Evolutionary conservation across 1,284 basidiomycete genomes (phyloP).

Genomic region (Wallemia mellicola): DNA sequence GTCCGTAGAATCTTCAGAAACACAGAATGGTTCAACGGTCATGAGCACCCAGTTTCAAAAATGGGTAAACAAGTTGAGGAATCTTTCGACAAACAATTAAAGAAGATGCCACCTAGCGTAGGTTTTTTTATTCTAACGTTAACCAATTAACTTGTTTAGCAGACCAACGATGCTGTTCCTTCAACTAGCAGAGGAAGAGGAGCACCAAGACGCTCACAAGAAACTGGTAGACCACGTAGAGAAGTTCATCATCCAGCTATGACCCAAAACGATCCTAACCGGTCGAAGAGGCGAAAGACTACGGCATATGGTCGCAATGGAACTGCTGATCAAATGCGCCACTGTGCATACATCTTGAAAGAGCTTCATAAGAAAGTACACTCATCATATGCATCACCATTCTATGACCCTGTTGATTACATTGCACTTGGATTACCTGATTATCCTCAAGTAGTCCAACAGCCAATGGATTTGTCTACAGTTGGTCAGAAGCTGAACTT

Average conservation of each 20-base stretch:
- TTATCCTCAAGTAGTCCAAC: slow-evolving; percentile 66
- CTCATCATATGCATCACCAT: slow-evolving; percentile 41
- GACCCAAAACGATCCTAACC: background rate
- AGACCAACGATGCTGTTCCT: slow-evolving; percentile 9
- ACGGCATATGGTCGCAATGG: slow-evolving; percentile 16
- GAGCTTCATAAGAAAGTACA: slow-evolving; percentile 57
- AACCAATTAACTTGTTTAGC: slow-evolving; percentile 6
- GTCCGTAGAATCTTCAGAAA: slow-evolving; percentile 67
- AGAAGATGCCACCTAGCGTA: slow-evolving; percentile 39
- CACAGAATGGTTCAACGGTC: slow-evolving; percentile 71
- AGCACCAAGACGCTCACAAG: slow-evolving; percentile 41
- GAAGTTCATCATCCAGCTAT: slow-evolving; percentile 8
- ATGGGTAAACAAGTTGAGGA: slow-evolving; percentile 58
- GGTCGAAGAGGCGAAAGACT: background rate
- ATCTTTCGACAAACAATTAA: slow-evolving; percentile 62
- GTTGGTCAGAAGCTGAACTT: slow-evolving; percentile 55
- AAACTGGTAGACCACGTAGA: slow-evolving; percentile 22
- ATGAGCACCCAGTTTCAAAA: slow-evolving; percentile 44
- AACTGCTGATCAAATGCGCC: slow-evolving; percentile 60
- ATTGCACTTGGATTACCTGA: slow-evolving; percentile 49
- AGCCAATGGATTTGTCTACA: slow-evolving; percentile 76
- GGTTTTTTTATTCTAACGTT: slow-evolving; percentile 4
- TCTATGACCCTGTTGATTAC: slow-evolving; percentile 74
- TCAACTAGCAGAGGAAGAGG: slow-evolving; percentile 23
- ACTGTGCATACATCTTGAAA: slow-evolving; percentile 39